A percentile compares a stretch with the other conserved stretches of the same genome.
Conservation (phyloP, 1,139 yeast species). For the Geotrichum citri-aurantii region DNA sequence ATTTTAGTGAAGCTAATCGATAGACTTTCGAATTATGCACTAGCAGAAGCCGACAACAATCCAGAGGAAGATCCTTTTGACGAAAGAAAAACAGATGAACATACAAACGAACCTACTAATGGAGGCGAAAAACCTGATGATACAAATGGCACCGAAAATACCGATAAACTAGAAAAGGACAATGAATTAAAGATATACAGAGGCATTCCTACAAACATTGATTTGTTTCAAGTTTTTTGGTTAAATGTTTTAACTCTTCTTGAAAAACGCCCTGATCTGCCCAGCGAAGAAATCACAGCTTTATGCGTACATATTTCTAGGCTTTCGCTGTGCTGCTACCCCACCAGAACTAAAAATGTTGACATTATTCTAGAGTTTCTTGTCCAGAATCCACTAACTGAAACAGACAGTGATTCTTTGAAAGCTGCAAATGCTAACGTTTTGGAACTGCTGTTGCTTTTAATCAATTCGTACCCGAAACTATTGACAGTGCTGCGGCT, state of each 20-base stretch:
- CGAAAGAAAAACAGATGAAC: neutral
- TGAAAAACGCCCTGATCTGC: slow-evolving; percentile 55
- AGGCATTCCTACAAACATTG: slow-evolving; percentile 26
- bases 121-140: slow-evolving; percentile 6
- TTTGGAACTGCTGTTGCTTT: slow-evolving; percentile 51
- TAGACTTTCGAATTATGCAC: slow-evolving; percentile 58
- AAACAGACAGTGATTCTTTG: neutral
- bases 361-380: slow-evolving; percentile 59
- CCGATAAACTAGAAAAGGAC: slow-evolving; percentile 9
- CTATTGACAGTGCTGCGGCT: slow-evolving; percentile 32
- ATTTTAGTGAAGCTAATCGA: slow-evolving; percentile 66
- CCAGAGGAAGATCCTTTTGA: slow-evolving; percentile 9
- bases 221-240: slow-evolving; percentile 61
- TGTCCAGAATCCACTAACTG: slow-evolving; percentile 37
- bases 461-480: slow-evolving; percentile 40
- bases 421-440: slow-evolving; percentile 40
- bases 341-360: slow-evolving; percentile 44
- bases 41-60: slow-evolving; percentile 29
- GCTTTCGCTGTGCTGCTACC: slow-evolving; percentile 57
- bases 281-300: slow-evolving; percentile 58
- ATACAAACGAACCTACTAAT: neutral
- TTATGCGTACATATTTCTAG: slow-evolving; percentile 61
- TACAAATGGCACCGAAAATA: neutral
- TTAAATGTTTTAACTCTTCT: slow-evolving; percentile 51
- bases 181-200: slow-evolving; percentile 2